Conservation (phyloP, 2,329 filamentous ascomycete genomes). For the Dothideomycetes sp. region DNA sequence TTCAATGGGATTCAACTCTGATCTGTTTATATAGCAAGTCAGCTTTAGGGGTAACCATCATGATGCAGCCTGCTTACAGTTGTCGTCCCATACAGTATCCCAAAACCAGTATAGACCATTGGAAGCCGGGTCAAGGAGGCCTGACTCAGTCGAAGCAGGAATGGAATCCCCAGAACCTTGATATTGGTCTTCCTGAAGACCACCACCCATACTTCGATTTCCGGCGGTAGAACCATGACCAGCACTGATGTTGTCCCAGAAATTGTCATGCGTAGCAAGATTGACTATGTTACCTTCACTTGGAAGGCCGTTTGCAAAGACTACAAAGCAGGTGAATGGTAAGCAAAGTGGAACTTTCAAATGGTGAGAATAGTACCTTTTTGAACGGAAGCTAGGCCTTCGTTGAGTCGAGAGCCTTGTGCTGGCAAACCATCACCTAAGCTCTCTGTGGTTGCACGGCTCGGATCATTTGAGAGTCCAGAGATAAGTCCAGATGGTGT, state of each 20-base stretch:
- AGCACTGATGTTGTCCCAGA: background rate
- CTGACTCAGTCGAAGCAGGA: background rate
- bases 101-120: constrained; percentile 1
- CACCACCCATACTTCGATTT: background rate
- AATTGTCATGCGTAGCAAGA: background rate
- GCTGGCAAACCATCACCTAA: background rate
- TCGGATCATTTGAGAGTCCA: background rate
- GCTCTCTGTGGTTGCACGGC: background rate
- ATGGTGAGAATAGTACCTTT: constrained; percentile 2
- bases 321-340: background rate
- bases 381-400: constrained; percentile 6
- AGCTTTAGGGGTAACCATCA: too few species aligned
- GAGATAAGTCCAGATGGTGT: background rate
- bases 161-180: background rate
- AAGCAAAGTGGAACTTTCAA: background rate
- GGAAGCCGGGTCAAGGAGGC: background rate
- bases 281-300: background rate
- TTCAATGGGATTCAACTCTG: too few species aligned
- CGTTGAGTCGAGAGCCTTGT: background rate
- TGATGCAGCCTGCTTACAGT: too few species aligned
- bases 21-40: too few species aligned
- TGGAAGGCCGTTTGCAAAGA: background rate
- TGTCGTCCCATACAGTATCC: background rate
- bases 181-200: background rate
- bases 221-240: background rate